phyloP scores from a whole-genome alignment of 2,329 filamentous ascomycete genomes.

The Emergomyces pasteurianus region DNA sequence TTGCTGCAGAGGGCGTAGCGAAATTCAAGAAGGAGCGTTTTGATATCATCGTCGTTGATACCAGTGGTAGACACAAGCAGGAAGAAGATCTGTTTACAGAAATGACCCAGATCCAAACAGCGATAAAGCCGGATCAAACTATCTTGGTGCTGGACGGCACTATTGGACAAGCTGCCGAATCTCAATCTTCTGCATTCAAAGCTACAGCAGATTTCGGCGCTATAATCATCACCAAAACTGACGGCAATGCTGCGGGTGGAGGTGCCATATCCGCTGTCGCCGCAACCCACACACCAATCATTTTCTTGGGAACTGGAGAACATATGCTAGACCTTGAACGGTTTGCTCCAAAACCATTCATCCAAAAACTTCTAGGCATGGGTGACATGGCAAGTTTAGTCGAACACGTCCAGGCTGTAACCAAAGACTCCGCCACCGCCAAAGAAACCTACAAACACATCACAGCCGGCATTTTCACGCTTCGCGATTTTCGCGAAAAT shows the following conservation, averaged over 20 bases:
- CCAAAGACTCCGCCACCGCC: constrained; percentile 63
- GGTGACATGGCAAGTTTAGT: constrained; percentile 91
- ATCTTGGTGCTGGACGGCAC: constrained; percentile 97
- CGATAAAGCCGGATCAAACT: constrained; percentile 85
- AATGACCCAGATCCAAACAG: constrained; percentile 91
- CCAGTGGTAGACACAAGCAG: constrained; percentile 85
- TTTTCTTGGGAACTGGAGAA: constrained; percentile 95
- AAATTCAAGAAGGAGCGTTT: constrained; percentile 99
- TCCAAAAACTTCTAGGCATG: constrained; percentile 91
- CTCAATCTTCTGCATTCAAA: constrained; percentile 93
- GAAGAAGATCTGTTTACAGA: constrained; percentile 92
- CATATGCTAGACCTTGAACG: constrained; percentile 91
- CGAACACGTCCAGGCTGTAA: constrained; percentile 91
- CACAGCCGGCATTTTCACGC: constrained; percentile 87
- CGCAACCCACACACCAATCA: constrained; percentile 90
- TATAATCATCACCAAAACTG: constrained; percentile 98
- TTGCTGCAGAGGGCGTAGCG: constrained; percentile 89
- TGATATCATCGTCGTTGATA: constrained; percentile 97
- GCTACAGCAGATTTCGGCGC: constrained; percentile 93
- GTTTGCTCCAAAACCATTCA: constrained; percentile 85
- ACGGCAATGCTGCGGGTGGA: constrained; percentile 88
- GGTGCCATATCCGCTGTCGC: constrained; percentile 96
- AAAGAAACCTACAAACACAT: constrained; percentile 99
- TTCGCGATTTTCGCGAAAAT: constrained; percentile 89
- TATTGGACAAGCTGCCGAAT: constrained; percentile 91